A percentile compares a stretch with the other conserved stretches of the same genome.
Conservation (phyloP, 179 eudicot species). For the Silene coronaria region DNA sequence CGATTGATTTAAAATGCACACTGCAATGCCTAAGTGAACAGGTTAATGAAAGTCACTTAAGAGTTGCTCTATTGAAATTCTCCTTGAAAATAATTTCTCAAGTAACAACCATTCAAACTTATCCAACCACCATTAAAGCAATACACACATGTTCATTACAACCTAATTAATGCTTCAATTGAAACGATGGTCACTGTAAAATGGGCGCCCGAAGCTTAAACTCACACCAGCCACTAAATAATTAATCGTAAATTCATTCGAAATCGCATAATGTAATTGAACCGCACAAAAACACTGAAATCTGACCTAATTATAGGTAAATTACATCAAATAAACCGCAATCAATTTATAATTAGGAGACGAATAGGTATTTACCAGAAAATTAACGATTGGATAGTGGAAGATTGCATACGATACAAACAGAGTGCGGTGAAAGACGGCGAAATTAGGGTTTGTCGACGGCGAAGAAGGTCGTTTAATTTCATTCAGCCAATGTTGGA, state of each 20-base stretch:
- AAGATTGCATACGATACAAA: background rate
- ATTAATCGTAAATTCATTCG: background rate
- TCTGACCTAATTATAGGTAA: background rate
- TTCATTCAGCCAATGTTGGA: background rate
- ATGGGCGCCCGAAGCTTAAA: background rate
- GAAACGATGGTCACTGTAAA: background rate
- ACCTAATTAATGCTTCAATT: background rate
- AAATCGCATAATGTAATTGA: background rate
- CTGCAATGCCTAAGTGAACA: background rate
- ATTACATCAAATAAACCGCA: background rate
- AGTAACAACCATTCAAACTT: background rate
- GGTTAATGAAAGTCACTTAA: background rate
- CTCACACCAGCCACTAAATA: no score
- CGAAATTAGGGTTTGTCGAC: constrained; percentile 22
- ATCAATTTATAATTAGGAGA: background rate
- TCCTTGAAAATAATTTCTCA: background rate
- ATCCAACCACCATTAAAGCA: background rate
- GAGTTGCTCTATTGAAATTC: background rate
- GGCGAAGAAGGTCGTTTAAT: background rate
- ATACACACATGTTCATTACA: background rate
- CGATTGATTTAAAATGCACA: background rate
- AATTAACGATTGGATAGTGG: background rate
- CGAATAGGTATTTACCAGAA: background rate
- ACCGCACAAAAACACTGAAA: background rate
- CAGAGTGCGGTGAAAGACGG: background rate